Percentiles rank a stretch among this genome's conserved stretches.
Evolutionary conservation across 2,329 filamentous ascomycete genomes (phyloP).

Genomic region (Hypoxylon sp.): DNA sequence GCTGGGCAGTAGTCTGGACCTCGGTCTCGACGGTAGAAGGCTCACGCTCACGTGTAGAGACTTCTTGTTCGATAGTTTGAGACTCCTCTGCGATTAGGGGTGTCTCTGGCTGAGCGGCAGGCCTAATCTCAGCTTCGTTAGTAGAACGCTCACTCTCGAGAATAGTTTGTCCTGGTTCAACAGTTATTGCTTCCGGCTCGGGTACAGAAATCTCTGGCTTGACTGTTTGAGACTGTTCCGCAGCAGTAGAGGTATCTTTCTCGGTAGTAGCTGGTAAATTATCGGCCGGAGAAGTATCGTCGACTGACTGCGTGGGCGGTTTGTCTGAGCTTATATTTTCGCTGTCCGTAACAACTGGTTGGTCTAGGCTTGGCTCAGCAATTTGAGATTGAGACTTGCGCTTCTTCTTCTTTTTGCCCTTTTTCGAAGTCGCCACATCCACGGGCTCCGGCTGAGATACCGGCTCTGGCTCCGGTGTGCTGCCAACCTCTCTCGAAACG

Average conservation of each 20-base stretch:
- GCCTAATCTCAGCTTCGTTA: not conserved
- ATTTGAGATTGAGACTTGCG: slow-evolving; percentile 44
- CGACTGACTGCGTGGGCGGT: slow-evolving; percentile 13
- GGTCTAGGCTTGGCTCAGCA: slow-evolving; percentile 32
- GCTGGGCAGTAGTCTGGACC: not conserved
- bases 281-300: slow-evolving; percentile 18
- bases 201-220: not conserved
- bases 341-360: slow-evolving; percentile 20
- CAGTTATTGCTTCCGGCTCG: not conserved
- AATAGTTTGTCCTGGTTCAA: not conserved
- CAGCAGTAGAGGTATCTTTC: not conserved
- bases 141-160: slow-evolving; percentile 2
- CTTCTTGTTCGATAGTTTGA: not conserved
- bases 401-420: slow-evolving; percentile 46
- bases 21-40: not conserved
- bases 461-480: slow-evolving; percentile 16
- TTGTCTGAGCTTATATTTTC: slow-evolving; percentile 13
- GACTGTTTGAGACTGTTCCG: not conserved
- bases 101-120: not conserved
- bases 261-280: not conserved
- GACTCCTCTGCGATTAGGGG: not conserved
- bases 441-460: slow-evolving; percentile 8
- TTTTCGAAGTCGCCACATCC: slow-evolving; percentile 35
- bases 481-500: not conserved
- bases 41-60: not conserved